A percentile compares a stretch with the other conserved stretches of the same genome.
Conservation (phyloP, 768 basidiomycete genomes). For the Boletus rex-veris region DNA sequence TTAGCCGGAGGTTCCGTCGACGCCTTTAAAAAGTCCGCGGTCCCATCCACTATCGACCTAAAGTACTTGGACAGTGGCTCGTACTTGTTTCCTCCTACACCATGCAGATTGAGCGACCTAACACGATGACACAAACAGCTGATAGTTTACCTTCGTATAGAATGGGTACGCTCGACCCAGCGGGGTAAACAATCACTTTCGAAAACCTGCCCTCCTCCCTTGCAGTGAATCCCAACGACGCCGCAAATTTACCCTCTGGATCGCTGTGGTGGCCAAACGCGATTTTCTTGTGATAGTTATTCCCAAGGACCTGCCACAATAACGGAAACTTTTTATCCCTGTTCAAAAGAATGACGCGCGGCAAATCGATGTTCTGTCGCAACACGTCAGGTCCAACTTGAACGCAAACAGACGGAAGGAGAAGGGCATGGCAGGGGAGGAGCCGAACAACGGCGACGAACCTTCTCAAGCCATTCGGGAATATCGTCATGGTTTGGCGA, state of each 20-base stretch:
- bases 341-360: conserved; percentile 65
- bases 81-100: conserved; percentile 63
- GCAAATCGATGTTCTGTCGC: conserved; percentile 38
- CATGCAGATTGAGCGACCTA: not conserved
- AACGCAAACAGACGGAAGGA: not conserved
- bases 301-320: conserved; percentile 76
- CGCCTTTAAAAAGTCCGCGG: conserved; percentile 47
- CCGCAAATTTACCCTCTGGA: conserved; percentile 56
- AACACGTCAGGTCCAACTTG: not conserved
- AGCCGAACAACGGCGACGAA: conserved; percentile 30
- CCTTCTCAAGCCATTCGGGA: conserved; percentile 64
- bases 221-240: conserved; percentile 55
- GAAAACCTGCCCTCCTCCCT: conserved; percentile 49
- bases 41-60: conserved; percentile 66
- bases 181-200: conserved; percentile 70
- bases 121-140: not conserved
- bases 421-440: not conserved
- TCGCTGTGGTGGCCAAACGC: conserved; percentile 64
- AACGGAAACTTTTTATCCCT: conserved; percentile 75
- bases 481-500: conserved; percentile 57
- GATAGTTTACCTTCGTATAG: conserved; percentile 61
- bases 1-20: conserved; percentile 37
- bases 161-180: conserved; percentile 51
- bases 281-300: conserved; percentile 64
- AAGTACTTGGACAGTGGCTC: conserved; percentile 74